phyloP scores from a whole-genome alignment of 495 filamentous ascomycete genomes.

The Podospora pseudoanserina region DNA sequence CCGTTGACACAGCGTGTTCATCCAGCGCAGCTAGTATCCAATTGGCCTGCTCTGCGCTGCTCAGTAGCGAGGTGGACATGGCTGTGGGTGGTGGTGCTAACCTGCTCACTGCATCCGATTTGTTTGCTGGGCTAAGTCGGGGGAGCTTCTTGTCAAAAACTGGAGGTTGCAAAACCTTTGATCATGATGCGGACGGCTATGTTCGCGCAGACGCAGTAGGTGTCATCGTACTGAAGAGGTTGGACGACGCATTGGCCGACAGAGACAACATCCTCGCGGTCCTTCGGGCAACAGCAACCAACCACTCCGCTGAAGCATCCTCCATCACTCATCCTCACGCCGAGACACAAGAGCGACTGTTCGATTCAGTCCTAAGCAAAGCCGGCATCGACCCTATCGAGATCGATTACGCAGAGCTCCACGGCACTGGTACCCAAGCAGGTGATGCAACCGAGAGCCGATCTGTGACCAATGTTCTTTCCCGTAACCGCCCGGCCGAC shows the following conservation, averaged over 20 bases:
- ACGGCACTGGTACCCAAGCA: conserved; percentile 76
- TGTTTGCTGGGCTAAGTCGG: conserved; percentile 70
- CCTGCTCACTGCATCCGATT: conserved; percentile 68
- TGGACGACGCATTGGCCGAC: conserved; percentile 67
- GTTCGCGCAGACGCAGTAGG: conserved; percentile 66
- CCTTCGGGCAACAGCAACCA: conserved; percentile 59
- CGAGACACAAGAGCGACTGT: conserved; percentile 63
- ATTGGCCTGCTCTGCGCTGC: conserved; percentile 71
- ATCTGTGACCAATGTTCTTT: conserved; percentile 72
- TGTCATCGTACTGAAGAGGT: conserved; percentile 63
- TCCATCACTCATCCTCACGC: conserved; percentile 72
- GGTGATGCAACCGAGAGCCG: conserved; percentile 73
- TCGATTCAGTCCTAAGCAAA: conserved; percentile 57
- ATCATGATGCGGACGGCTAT: conserved; percentile 71
- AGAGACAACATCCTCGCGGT: conserved; percentile 68
- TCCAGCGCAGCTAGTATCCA: conserved; percentile 75
- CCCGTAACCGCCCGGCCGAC: conserved; percentile 57
- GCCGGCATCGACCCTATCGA: conserved; percentile 62
- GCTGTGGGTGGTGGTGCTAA: conserved; percentile 78
- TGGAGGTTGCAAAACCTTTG: conserved; percentile 73
- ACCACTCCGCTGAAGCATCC: conserved; percentile 66
- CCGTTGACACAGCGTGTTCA: conserved; percentile 87
- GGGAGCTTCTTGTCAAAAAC: conserved; percentile 74
- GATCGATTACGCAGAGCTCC: conserved; percentile 75
- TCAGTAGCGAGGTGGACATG: conserved; percentile 71